These are phyloP conservation scores for Paramecium bursaria DNA, from an alignment of 73 alveolate genomes.

Conservation along the genomic window DNA sequence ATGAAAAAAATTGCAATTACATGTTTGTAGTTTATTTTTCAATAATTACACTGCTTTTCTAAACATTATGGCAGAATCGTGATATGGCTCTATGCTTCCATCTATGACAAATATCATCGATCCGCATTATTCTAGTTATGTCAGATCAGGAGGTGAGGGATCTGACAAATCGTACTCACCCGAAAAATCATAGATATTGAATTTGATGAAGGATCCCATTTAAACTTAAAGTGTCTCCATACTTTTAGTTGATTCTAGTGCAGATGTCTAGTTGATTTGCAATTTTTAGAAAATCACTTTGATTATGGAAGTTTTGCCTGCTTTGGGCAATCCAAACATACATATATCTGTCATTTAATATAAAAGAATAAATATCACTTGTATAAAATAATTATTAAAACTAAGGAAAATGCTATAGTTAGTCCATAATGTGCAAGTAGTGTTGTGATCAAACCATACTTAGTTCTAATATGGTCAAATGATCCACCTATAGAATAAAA, in stretches of 20 bases:
- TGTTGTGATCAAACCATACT: slow-evolving; percentile 50
- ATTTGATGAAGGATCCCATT: slow-evolving; percentile 86
- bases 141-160: slow-evolving; percentile 79
- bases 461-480: slow-evolving; percentile 40
- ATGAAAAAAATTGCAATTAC: background rate
- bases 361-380: too few species aligned
- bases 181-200: slow-evolving; percentile 93
- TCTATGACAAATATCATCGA: slow-evolving; percentile 93
- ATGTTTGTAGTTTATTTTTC: slow-evolving; percentile 10
- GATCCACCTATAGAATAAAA: slow-evolving; percentile 47
- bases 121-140: slow-evolving; percentile 81
- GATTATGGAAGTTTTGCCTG: slow-evolving; percentile 93
- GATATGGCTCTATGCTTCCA: slow-evolving; percentile 83
- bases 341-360: slow-evolving; percentile 45
- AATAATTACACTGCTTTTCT: slow-evolving; percentile 62
- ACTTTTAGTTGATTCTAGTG: slow-evolving; percentile 87
- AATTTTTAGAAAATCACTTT: slow-evolving; percentile 93
- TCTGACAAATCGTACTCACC: slow-evolving; percentile 84
- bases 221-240: slow-evolving; percentile 84
- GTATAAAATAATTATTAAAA: slow-evolving; percentile 27
- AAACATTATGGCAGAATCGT: slow-evolving; percentile 67
- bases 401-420: slow-evolving; percentile 35
- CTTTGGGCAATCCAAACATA: slow-evolving; percentile 50
- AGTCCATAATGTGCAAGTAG: slow-evolving; percentile 55
- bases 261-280: slow-evolving; percentile 91